Percentiles rank a stretch among this genome's conserved stretches.
These are phyloP conservation scores for Boletus sensibilis DNA, from an alignment of 768 basidiomycete genomes.

Conservation along the genomic window DNA sequence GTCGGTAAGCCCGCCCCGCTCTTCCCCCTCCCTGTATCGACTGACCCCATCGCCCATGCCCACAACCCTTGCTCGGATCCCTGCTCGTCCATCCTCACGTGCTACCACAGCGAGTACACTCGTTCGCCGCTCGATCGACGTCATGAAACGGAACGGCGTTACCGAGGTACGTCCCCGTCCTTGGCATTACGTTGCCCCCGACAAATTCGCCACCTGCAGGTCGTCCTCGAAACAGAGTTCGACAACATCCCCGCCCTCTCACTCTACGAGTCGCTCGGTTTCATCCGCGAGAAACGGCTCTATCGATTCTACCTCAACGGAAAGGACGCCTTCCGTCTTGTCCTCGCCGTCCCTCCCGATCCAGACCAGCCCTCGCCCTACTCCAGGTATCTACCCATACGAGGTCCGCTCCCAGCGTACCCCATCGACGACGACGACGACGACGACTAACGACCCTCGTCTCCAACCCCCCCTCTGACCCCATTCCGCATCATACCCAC, in stretches of 20 bases:
- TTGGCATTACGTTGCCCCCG: neutral
- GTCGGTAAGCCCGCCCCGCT: conserved; percentile 64
- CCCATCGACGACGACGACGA: conserved; percentile 29
- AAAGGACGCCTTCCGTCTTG: conserved; percentile 90
- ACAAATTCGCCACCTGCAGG: conserved; percentile 41
- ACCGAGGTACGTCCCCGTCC: conserved; percentile 67
- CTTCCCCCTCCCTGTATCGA: neutral
- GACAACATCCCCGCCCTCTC: conserved; percentile 88
- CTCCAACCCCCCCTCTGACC: neutral
- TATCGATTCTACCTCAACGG: conserved; percentile 96
- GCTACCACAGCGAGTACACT: conserved; percentile 69
- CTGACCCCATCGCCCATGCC: neutral
- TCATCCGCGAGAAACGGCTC: conserved; percentile 92
- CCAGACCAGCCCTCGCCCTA: conserved; percentile 20
- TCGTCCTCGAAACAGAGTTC: conserved; percentile 93
- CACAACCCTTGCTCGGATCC: conserved; percentile 1
- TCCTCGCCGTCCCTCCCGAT: conserved; percentile 55
- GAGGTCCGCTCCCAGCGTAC: conserved; percentile 19
- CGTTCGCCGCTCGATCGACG: conserved; percentile 76
- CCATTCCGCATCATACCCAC: conserved; percentile 15
- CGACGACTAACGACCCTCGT: conserved; percentile 7
- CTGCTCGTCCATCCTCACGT: neutral
- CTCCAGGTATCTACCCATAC: conserved; percentile 15
- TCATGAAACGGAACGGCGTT: conserved; percentile 80
- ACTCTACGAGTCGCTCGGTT: conserved; percentile 89